Evolutionary conservation across 2,329 filamentous ascomycete species (phyloP).

Genomic region (Leptographium procerum): DNA sequence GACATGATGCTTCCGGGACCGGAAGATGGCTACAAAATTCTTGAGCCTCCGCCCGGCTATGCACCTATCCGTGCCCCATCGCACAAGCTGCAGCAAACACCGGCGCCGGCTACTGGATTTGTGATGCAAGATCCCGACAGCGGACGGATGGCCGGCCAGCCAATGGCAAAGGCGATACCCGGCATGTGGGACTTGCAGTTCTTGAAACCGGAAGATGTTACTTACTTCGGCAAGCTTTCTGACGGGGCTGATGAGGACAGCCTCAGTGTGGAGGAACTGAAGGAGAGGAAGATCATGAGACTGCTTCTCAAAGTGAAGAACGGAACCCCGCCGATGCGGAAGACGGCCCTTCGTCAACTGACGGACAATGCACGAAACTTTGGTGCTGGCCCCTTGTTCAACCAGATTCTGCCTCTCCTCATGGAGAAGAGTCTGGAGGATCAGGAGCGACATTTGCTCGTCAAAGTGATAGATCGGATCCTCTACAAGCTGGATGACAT

Average conservation of each 20-base stretch:
- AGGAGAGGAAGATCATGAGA: constrained; percentile 98
- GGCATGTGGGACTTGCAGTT: constrained; percentile 94
- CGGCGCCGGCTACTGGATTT: constrained; percentile 71
- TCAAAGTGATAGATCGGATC: constrained; percentile 98
- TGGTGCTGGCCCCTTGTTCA: constrained; percentile 86
- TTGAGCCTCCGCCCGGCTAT: constrained; percentile 85
- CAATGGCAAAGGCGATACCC: constrained; percentile 88
- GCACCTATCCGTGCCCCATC: constrained; percentile 69
- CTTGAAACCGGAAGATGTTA: constrained; percentile 98
- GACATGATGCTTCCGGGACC: constrained; percentile 82
- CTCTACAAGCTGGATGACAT: constrained; percentile 97
- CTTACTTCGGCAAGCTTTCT: constrained; percentile 94
- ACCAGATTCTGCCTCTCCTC: constrained; percentile 88
- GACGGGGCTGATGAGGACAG: constrained; percentile 87
- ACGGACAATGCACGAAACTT: constrained; percentile 97
- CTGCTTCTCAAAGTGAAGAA: constrained; percentile 97
- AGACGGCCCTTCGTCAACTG: constrained; percentile 91
- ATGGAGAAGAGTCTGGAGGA: constrained; percentile 99
- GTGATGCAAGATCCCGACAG: constrained; percentile 96
- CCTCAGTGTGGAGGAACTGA: constrained; percentile 87
- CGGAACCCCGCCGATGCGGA: constrained; percentile 95
- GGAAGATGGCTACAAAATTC: constrained; percentile 81
- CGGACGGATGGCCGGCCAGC: constrained; percentile 70
- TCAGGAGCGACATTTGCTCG: constrained; percentile 92
- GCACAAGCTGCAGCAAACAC: constrained; percentile 63